Evolutionary conservation across 2,329 filamentous ascomycete species (phyloP).

Genomic region (Aspergillus hortae): DNA sequence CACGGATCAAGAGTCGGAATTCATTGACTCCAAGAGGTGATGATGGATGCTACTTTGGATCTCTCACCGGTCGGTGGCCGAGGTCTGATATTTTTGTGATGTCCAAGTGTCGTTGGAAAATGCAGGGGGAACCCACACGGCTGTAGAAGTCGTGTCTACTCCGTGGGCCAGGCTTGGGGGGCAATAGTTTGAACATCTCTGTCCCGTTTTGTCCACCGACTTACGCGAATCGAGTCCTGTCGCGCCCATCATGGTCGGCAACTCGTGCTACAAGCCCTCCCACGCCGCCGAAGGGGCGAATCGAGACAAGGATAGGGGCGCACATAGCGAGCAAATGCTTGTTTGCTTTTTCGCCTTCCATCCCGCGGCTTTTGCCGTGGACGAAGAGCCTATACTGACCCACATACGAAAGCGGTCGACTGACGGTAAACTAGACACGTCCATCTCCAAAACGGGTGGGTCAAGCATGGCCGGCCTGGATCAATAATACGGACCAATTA

Average conservation of each 20-base stretch:
- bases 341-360: background rate
- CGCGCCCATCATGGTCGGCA: conserved; percentile 4
- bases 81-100: background rate
- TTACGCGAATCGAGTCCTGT: conserved; percentile 12
- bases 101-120: background rate
- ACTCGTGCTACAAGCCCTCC: conserved; percentile 7
- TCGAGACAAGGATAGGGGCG: conserved; percentile 4
- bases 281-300: conserved; percentile 3
- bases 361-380: background rate
- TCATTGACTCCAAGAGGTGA: background rate
- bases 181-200: conserved; percentile 1
- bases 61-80: background rate
- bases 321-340: conserved; percentile 1
- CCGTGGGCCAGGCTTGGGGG: background rate
- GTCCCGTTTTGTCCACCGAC: conserved; percentile 16
- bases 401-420: background rate
- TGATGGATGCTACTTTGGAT: background rate
- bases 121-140: too few species aligned
- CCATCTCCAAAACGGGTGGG: background rate
- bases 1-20: background rate
- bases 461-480: background rate
- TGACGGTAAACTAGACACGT: background rate
- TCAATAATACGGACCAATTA: background rate
- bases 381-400: background rate
- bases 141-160: background rate